Evolutionary conservation across 2,329 filamentous ascomycete genomes (phyloP), one percentile per base, ranked within the genome.

Genomic region (Aspergillus aculeatinus): DNA sequence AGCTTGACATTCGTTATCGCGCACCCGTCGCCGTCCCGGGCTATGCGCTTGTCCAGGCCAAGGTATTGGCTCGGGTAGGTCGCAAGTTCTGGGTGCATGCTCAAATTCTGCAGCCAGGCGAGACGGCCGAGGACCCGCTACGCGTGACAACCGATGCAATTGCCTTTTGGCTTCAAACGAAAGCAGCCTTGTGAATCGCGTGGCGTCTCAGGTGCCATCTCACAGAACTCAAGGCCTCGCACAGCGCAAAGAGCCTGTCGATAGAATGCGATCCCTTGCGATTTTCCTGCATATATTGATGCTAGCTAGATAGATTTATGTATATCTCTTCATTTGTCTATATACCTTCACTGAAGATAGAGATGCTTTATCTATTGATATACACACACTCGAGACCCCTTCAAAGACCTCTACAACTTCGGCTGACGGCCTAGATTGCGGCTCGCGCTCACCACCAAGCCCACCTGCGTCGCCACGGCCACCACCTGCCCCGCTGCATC

Each of bases 401-500:
- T 19, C 14, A 7, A 29, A 55, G 47, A 23, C 55, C 51, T 55
- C 49, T 64, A 67, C 60, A 70, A 64, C 56, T 67, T 70, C 55
- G 68, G 79, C 51, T 78, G 77, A 62, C 81, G 78, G 49, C 78
- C 77, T 42, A 83, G 75, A 74, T 92, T 92, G 66, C 88, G 84
- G 67, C 82, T 82, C n/a, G 84, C 81, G 60, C 81, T 80, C 50
- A 92, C 68, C 31, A 89, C 83, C 70, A 92, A 77, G 21, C 82
- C 83, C 61, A 91, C 83, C 73, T 92, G 89, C 66, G 87, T 83
- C 70, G 86, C 88, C 62, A 91, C 68, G 2, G 87, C 88, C 29
- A 92, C 82, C 44, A 92, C 67, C 50, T 90, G 86, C 0, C 86
- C 87, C 1, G 75, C 69, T 39, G 81, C 82, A 75, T 93, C 88